phyloP scores from a whole-genome alignment of 805 yeast genomes.

The Metschnikowia hibisci region DNA sequence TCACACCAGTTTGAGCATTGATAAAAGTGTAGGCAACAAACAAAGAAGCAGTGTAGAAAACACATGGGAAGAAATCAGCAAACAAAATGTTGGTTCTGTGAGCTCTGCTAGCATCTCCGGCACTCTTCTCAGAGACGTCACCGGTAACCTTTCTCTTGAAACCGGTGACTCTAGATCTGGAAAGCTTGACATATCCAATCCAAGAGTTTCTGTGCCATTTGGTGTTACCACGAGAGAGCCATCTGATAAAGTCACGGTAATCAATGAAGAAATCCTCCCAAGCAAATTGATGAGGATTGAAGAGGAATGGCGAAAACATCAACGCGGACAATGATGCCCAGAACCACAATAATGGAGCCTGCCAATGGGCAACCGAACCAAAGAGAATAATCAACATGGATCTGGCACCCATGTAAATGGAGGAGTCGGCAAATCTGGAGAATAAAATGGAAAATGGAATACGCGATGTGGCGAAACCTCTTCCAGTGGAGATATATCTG shows the following conservation, averaged over 20 bases:
- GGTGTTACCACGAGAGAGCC: conserved; percentile 80
- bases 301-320: conserved; percentile 67
- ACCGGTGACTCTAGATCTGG: conserved; percentile 90
- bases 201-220: conserved; percentile 87
- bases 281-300: conserved; percentile 74
- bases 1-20: conserved; percentile 84
- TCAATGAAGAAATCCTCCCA: conserved; percentile 69
- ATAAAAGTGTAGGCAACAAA: conserved; percentile 76
- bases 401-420: conserved; percentile 82
- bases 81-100: conserved; percentile 72
- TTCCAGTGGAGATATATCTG: conserved; percentile 74
- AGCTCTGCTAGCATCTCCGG: conserved; percentile 70
- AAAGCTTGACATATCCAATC: conserved; percentile 76
- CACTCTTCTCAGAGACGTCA: conserved; percentile 64
- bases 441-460: conserved; percentile 62
- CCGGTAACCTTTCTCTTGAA: conserved; percentile 71
- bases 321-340: conserved; percentile 68
- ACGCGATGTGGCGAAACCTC: conserved; percentile 77
- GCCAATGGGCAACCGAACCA: conserved; percentile 63
- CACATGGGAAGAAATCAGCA: conserved; percentile 75
- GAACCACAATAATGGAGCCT: conserved; percentile 55
- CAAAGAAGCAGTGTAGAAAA: conserved; percentile 64
- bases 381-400: conserved; percentile 62
- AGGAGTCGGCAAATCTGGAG: conserved; percentile 61
- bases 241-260: conserved; percentile 50